These are phyloP conservation scores for Mucor saturninus DNA, from an alignment of 371 early-diverging fungal genomes.

Conservation along the genomic window DNA sequence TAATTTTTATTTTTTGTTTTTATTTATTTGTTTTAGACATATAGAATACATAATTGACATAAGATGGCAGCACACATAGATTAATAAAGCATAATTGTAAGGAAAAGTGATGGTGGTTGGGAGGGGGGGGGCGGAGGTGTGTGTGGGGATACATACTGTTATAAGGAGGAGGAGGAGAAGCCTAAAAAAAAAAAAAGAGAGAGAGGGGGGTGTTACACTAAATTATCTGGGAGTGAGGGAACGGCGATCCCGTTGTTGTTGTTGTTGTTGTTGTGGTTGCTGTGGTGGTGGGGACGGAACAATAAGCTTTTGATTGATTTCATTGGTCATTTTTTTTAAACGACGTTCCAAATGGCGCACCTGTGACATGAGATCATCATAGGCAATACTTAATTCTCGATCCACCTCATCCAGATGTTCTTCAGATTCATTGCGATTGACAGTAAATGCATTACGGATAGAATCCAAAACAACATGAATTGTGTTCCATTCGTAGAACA, in stretches of 20 bases:
- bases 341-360: slow-evolving; percentile 26
- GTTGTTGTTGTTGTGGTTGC: slow-evolving; percentile 3
- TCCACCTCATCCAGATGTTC: slow-evolving; percentile 29
- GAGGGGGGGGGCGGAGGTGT: neutral
- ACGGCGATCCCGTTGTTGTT: slow-evolving; percentile 5
- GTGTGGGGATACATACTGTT: neutral
- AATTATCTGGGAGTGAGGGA: slow-evolving; percentile 2
- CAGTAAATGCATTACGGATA: slow-evolving; percentile 22
- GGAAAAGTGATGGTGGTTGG: neutral
- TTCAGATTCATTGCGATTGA: slow-evolving; percentile 17
- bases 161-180: neutral
- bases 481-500: slow-evolving; percentile 24
- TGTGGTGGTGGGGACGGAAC: neutral
- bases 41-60: no score
- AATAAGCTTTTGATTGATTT: slow-evolving; percentile 19
- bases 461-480: slow-evolving; percentile 22
- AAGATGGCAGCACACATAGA: no score
- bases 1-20: no score
- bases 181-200: neutral
- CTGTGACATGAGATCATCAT: slow-evolving; percentile 30
- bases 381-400: slow-evolving; percentile 23
- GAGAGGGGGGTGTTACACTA: slow-evolving; percentile 5
- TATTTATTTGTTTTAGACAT: no score
- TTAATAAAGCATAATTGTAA: neutral
- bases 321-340: slow-evolving; percentile 22